phyloP scores from a whole-genome alignment of 805 yeast species.

The Torulaspora indica region DNA sequence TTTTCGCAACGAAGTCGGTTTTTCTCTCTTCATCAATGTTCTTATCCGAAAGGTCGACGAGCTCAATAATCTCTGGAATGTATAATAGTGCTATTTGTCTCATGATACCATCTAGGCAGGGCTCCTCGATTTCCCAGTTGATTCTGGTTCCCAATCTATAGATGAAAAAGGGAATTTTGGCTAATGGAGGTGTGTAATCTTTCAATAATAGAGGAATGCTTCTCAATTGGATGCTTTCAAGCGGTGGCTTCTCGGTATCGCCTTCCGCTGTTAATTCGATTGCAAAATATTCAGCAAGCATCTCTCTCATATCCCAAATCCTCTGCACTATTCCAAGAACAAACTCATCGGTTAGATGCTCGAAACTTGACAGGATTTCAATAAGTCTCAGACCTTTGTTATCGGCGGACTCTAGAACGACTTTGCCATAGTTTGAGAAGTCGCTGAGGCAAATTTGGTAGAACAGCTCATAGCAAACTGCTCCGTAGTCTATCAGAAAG shows the following conservation, averaged over 20 bases:
- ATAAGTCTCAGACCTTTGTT: constrained; percentile 16
- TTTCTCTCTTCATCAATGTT: constrained; percentile 25
- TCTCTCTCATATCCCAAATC: constrained; percentile 55
- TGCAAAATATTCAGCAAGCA: constrained; percentile 78
- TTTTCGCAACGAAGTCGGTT: constrained; percentile 25
- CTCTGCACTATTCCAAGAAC: constrained; percentile 27
- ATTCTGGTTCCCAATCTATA: constrained; percentile 55
- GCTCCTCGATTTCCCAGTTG: constrained; percentile 62
- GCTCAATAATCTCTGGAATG: constrained; percentile 52
- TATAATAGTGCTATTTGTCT: constrained; percentile 68
- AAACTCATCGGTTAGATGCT: constrained; percentile 18
- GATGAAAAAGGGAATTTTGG: constrained; percentile 63
- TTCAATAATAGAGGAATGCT: constrained; percentile 66
- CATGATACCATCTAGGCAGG: constrained; percentile 62
- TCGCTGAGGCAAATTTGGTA: constrained; percentile 77
- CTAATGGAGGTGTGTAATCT: constrained; percentile 56
- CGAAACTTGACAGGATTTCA: constrained; percentile 20
- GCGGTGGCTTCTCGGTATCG: constrained; percentile 24
- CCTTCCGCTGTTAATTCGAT: constrained; percentile 39
- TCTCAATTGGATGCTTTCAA: constrained; percentile 37
- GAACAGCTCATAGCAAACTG: constrained; percentile 61
- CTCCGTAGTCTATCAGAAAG: constrained; percentile 74
- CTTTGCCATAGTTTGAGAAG: constrained; percentile 74
- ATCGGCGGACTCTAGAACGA: constrained; percentile 36
- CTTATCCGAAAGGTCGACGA: constrained; percentile 16